These are phyloP conservation scores for Tetrapisispora iriomotensis DNA, from an alignment of 805 yeast species.

Conservation along the genomic window DNA sequence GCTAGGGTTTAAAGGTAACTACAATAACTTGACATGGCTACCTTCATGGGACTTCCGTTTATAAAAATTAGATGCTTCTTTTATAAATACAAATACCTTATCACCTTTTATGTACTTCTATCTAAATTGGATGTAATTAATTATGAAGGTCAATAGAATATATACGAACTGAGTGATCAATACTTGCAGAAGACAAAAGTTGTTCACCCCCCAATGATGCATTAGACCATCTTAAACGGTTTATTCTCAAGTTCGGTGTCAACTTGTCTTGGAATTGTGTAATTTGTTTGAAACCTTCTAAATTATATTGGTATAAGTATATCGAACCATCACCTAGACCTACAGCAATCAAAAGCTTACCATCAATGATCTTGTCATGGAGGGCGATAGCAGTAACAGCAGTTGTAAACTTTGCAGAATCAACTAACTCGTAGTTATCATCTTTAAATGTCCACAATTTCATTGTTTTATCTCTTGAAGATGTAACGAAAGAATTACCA, in stretches of 20 bases:
- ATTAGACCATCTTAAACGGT: conserved; percentile 50
- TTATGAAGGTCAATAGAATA: conserved; percentile 19
- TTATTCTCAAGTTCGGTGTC: conserved; percentile 54
- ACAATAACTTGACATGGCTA: conserved; percentile 43
- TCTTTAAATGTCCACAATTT: conserved; percentile 56
- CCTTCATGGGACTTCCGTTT: conserved; percentile 43
- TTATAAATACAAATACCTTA: not conserved
- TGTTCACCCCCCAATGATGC: conserved; percentile 18
- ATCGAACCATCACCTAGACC: conserved; percentile 69
- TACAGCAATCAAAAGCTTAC: conserved; percentile 38
- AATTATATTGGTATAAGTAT: conserved; percentile 33
- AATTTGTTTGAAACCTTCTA: conserved; percentile 24
- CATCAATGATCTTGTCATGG: conserved; percentile 24
- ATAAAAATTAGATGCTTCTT: conserved; percentile 4
- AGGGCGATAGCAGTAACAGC: conserved; percentile 66
- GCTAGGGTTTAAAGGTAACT: conserved; percentile 44
- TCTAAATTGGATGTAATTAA: not conserved
- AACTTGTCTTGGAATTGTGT: conserved; percentile 30
- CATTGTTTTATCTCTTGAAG: conserved; percentile 73
- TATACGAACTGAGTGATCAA: conserved; percentile 51
- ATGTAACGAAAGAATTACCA: conserved; percentile 60
- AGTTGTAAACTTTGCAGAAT: conserved; percentile 36
- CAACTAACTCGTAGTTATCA: conserved; percentile 27
- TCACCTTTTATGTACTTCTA: not conserved
- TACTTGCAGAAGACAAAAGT: conserved; percentile 45